Base-by-base conservation (phyloP, 805 yeast genomes). In the Candida adriatica region DNA sequence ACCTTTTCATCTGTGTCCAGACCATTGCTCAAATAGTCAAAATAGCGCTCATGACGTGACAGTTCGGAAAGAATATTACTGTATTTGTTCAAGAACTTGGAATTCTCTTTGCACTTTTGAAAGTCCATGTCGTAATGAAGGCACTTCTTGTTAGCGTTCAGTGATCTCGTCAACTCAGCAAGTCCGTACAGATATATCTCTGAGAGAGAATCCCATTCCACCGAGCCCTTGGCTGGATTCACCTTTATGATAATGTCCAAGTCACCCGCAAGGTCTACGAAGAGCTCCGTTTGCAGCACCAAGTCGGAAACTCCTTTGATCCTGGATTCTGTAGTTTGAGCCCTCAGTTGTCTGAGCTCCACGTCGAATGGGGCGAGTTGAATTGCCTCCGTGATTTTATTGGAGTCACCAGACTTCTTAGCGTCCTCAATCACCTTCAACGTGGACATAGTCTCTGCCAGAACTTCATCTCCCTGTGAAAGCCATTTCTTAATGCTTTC, bases 111-210 rank as follows among this genome's bases (percentile, higher is more conserved):
- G 54, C 95, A 86, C 3, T 56, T 59, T 17, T 59, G 58, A 42
- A 68, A 70, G 40, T 85, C 96, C 55, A 85, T 82, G 54, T 90
- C 90, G 26, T 74, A 67, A 33, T 81, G 75, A 29, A 90, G 59
- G 52, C 96, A 87, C 41, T 70, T 75, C 43, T 79, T 71, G 16
- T 79, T 62, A 24, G 66, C 62, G 37, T 55, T 63, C 45, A 70
- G 56, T 0, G 81, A 68, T 16, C 64, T 64, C 11, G 71, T 71
- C 37, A 67, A 73, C 24, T 74, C 73, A 23, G 64, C 60, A 24
- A 75, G 62, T 6, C 75, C 68, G 43, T 66, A 76, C 30, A 70
- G 55, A 34, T 70, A 70, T 14, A 73, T 51, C 2, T 56, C 47
- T 2, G 68, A 43, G 9, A 57, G 43, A 6, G 45, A 38, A 31